Evolutionary conservation across 345 rosid species (phyloP).

Genomic region (Salix koriyanagi): DNA sequence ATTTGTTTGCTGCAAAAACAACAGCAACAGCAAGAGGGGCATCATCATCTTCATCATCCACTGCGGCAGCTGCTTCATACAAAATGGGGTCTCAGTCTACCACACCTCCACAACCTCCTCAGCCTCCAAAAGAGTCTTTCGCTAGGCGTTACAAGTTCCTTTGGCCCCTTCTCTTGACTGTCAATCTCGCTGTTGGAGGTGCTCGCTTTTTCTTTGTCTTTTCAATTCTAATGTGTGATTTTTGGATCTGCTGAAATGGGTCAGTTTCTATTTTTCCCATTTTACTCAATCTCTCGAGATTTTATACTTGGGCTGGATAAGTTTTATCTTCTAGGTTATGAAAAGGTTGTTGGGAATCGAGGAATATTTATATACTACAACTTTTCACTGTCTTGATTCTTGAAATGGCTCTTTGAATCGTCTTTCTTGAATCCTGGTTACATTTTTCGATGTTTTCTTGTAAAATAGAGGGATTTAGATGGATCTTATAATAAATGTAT

Average conservation of each 20-base stretch:
- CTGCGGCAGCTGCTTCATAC: constrained; percentile 51
- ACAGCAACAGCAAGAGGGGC: constrained; percentile 15
- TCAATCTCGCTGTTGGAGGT: constrained; percentile 84
- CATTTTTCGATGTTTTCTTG: constrained; percentile 3
- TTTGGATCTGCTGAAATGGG: not conserved
- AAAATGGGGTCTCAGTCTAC: constrained; percentile 48
- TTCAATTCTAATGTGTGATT: not conserved
- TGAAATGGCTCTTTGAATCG: not conserved
- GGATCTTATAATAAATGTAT: not conserved
- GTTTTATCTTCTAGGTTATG: too few species aligned
- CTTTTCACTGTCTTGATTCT: not conserved
- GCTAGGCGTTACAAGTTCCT: constrained; percentile 75
- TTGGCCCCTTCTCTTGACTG: constrained; percentile 76
- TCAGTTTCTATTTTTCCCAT: not conserved
- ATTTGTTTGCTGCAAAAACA: constrained; percentile 5
- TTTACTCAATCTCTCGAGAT: not conserved
- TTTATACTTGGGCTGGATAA: not conserved
- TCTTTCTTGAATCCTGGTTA: not conserved
- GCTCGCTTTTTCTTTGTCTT: not conserved
- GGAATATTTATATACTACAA: not conserved
- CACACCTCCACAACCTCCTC: constrained; percentile 51
- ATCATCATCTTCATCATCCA: constrained; percentile 1
- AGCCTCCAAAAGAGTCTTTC: constrained; percentile 70
- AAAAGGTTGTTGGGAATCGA: not conserved
- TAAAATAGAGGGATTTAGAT: not conserved